phyloP scores from a whole-genome alignment of 495 filamentous ascomycete genomes.

The Xylaria cubensis region DNA sequence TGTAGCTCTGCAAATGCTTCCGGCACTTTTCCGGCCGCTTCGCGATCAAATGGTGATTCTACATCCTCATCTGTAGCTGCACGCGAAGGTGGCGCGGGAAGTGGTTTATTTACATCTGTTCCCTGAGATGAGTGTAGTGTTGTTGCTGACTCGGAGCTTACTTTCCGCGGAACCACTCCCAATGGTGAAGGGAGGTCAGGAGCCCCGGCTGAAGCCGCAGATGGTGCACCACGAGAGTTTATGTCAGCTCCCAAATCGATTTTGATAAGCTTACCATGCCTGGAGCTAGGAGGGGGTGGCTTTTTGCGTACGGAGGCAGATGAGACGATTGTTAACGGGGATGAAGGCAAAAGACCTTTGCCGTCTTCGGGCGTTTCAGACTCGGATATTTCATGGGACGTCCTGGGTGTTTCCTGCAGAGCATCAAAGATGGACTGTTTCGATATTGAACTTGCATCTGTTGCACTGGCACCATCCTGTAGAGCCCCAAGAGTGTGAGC shows the following conservation, averaged over 20 bases:
- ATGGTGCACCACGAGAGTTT: slow-evolving; percentile 31
- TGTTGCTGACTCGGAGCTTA: slow-evolving; percentile 25
- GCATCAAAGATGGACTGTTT: slow-evolving; percentile 54
- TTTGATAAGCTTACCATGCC: slow-evolving; percentile 73
- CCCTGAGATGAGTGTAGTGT: slow-evolving; percentile 20
- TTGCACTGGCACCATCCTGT: slow-evolving; percentile 53
- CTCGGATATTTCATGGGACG: slow-evolving; percentile 53
- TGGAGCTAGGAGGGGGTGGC: slow-evolving; percentile 65
- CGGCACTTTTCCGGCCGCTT: slow-evolving; percentile 53
- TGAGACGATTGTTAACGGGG: slow-evolving; percentile 30
- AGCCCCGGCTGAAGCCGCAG: slow-evolving; percentile 35
- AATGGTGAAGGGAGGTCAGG: slow-evolving; percentile 34
- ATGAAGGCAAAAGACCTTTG: slow-evolving; percentile 44
- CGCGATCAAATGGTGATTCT: slow-evolving; percentile 52
- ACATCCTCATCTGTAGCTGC: slow-evolving; percentile 47
- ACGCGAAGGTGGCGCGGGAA: slow-evolving; percentile 51
- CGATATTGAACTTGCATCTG: slow-evolving; percentile 55
- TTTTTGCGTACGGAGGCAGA: slow-evolving; percentile 43
- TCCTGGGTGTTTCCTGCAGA: slow-evolving; percentile 53
- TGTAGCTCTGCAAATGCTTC: slow-evolving; percentile 43
- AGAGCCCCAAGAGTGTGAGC: slow-evolving; percentile 21
- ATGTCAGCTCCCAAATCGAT: slow-evolving; percentile 39
- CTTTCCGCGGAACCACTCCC: slow-evolving; percentile 35
- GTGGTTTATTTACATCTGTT: slow-evolving; percentile 58
- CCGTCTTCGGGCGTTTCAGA: slow-evolving; percentile 50